Evolutionary conservation across 2,329 filamentous ascomycete species (phyloP).

Genomic region (Chaetothyriales sp.): DNA sequence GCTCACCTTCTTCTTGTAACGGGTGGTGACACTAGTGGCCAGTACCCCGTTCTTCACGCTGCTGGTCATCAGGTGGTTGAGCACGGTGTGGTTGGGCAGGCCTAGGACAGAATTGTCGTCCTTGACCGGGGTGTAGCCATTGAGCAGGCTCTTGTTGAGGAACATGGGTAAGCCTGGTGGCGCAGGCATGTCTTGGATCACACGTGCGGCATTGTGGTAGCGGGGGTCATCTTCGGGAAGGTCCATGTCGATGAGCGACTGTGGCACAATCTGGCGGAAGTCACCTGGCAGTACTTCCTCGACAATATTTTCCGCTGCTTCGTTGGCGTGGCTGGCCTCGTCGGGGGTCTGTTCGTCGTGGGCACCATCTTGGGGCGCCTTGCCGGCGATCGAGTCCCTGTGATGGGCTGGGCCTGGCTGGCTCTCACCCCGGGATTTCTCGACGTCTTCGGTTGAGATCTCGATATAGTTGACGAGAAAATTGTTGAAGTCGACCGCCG

Average conservation of each 20-base stretch:
- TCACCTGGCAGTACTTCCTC: slow-evolving; percentile 41
- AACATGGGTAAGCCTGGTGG: slow-evolving; percentile 82
- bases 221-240: slow-evolving; percentile 60
- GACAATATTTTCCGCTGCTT: slow-evolving; percentile 23
- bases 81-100: slow-evolving; percentile 90
- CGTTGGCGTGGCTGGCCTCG: slow-evolving; percentile 3
- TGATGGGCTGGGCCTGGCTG: slow-evolving; percentile 21
- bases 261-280: slow-evolving; percentile 63
- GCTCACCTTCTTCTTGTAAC: slow-evolving; percentile 71
- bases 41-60: slow-evolving; percentile 95
- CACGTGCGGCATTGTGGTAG: slow-evolving; percentile 59
- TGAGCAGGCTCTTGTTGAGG: slow-evolving; percentile 84
- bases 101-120: slow-evolving; percentile 95
- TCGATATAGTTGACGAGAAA: slow-evolving; percentile 98
- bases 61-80: slow-evolving; percentile 93
- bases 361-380: slow-evolving; percentile 31
- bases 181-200: slow-evolving; percentile 63
- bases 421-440: slow-evolving; percentile 23
- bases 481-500: slow-evolving; percentile 94
- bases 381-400: slow-evolving; percentile 23
- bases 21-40: slow-evolving; percentile 89
- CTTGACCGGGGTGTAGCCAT: slow-evolving; percentile 81
- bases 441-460: slow-evolving; percentile 60
- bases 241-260: slow-evolving; percentile 76
- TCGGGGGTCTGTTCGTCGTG: slow-evolving; percentile 21